Conservation (phyloP, 495 filamentous ascomycete genomes). For the Penicillium waksmanii region DNA sequence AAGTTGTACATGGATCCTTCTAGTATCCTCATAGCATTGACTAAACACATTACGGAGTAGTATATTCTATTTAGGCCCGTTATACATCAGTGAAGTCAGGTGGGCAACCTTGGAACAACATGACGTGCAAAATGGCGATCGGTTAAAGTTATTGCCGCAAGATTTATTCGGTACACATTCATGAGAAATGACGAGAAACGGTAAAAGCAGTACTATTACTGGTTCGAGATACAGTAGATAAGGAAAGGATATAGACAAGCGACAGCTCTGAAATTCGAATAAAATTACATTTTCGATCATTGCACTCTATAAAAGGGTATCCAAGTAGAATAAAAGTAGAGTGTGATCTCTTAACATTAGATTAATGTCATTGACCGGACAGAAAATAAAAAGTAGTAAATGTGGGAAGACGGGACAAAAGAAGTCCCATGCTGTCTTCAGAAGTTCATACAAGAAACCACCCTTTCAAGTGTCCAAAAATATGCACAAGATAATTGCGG, state of each 20-base stretch:
- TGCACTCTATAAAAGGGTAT: slow-evolving; percentile 4
- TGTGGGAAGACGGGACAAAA: slow-evolving; percentile 7
- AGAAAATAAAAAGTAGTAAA: slow-evolving; percentile 9
- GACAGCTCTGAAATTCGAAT: not conserved
- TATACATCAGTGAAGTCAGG: too few relatives aligned
- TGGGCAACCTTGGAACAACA: too few relatives aligned
- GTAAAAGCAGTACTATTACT: too few relatives aligned
- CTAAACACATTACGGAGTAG: too few relatives aligned
- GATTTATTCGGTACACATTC: too few relatives aligned
- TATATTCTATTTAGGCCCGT: too few relatives aligned
- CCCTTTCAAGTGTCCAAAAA: slow-evolving; percentile 20
- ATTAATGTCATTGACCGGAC: slow-evolving; percentile 9
- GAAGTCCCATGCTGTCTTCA: slow-evolving; percentile 2
- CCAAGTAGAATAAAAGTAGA: slow-evolving; percentile 1
- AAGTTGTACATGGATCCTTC: too few relatives aligned
- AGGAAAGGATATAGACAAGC: not conserved
- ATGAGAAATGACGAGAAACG: too few relatives aligned
- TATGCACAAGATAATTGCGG: slow-evolving; percentile 25
- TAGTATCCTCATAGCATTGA: too few relatives aligned
- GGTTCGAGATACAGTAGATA: not conserved
- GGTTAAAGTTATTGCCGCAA: too few relatives aligned
- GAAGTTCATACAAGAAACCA: slow-evolving; percentile 21
- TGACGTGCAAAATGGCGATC: too few relatives aligned
- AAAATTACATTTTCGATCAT: slow-evolving; percentile 3
- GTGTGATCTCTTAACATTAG: slow-evolving; percentile 6